phyloP scores from a whole-genome alignment of 805 yeast species.

The Hanseniaspora guilliermondii region DNA sequence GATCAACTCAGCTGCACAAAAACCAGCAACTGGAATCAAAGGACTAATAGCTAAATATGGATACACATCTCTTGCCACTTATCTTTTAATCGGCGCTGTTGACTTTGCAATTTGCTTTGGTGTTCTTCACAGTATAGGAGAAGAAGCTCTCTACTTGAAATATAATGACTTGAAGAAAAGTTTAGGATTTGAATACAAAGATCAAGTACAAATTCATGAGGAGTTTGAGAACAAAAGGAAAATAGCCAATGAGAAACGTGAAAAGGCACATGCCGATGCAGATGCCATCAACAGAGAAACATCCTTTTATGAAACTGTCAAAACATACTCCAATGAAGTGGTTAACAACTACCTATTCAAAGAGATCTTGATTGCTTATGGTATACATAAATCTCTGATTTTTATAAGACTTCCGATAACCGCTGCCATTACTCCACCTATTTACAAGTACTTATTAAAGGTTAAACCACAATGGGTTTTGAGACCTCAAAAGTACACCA shows the following conservation, averaged over 20 bases:
- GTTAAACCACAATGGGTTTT: conserved; percentile 54
- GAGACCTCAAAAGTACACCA: conserved; percentile 36
- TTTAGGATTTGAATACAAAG: conserved; percentile 47
- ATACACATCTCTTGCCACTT: conserved; percentile 78
- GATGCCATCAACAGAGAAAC: background rate
- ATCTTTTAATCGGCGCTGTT: conserved; percentile 54
- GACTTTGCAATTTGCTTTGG: conserved; percentile 78
- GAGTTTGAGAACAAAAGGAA: conserved; percentile 28
- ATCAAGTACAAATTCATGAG: conserved; percentile 31
- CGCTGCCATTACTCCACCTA: conserved; percentile 79
- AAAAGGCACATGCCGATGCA: conserved; percentile 15
- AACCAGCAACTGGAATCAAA: conserved; percentile 27
- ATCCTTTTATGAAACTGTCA: background rate
- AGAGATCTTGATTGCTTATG: conserved; percentile 83
- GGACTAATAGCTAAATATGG: conserved; percentile 77
- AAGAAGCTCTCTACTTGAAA: conserved; percentile 58
- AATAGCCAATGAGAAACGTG: conserved; percentile 20
- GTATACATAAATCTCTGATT: conserved; percentile 76
- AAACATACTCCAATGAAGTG: background rate
- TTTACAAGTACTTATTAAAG: conserved; percentile 50
- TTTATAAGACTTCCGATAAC: conserved; percentile 78
- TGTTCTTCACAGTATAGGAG: conserved; percentile 77
- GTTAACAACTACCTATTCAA: conserved; percentile 42
- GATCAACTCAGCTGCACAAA: background rate
- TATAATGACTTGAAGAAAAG: conserved; percentile 48